Evolutionary conservation across 805 yeast species (phyloP).

Genomic region (Cyberlindnera mrakii): DNA sequence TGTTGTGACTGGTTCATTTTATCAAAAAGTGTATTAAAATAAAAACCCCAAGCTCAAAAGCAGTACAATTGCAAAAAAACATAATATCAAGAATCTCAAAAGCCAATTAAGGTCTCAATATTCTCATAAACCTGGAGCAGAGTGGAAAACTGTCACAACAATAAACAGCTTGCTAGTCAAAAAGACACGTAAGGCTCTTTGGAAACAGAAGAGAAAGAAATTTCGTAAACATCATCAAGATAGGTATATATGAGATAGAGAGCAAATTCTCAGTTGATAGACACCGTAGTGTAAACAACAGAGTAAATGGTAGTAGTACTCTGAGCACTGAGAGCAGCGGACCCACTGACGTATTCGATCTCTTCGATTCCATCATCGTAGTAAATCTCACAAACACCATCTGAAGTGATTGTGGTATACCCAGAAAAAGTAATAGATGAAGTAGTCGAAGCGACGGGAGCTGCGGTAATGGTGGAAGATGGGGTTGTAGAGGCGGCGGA

Average conservation of each 20-base stretch:
- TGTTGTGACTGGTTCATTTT: too few species aligned
- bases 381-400: slow-evolving; percentile 25
- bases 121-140: too few species aligned
- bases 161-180: not conserved
- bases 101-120: too few species aligned
- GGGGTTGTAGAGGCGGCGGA: not conserved
- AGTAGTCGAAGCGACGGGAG: not conserved
- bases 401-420: slow-evolving; percentile 2
- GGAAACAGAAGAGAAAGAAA: not conserved
- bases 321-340: slow-evolving; percentile 23
- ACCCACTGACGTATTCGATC: slow-evolving; percentile 21
- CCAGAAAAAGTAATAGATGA: not conserved
- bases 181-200: not conserved
- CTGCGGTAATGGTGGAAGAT: slow-evolving; percentile 2
- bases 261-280: slow-evolving; percentile 2
- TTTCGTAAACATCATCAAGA: not conserved
- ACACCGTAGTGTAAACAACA: slow-evolving; percentile 17
- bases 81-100: too few species aligned
- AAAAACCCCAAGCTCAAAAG: too few species aligned
- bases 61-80: too few species aligned
- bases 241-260: not conserved
- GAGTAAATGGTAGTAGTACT: slow-evolving; percentile 23
- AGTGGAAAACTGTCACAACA: not conserved
- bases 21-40: too few species aligned
- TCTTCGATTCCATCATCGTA: slow-evolving; percentile 19